Evolutionary conservation across 257 asterid genomes (phyloP).

Genomic region (Ehretia macrophylla): DNA sequence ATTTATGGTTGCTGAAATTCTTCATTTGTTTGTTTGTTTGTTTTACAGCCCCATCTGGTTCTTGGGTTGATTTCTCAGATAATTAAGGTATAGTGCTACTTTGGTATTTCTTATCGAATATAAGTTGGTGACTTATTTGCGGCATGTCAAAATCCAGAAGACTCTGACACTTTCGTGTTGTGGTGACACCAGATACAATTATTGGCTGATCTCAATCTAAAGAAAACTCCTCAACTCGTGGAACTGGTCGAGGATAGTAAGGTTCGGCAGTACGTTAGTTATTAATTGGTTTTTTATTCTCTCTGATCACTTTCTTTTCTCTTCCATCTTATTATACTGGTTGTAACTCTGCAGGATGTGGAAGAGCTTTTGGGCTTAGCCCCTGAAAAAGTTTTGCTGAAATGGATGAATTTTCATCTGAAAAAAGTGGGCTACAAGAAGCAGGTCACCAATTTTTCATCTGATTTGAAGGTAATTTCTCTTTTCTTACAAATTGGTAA

Average conservation of each 20-base stretch:
- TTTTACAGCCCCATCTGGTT: conserved; percentile 82
- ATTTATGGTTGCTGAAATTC: neutral
- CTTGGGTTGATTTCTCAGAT: conserved; percentile 91
- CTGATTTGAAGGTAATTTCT: conserved; percentile 75
- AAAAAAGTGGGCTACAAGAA: conserved; percentile 75
- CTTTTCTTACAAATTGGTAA: too few relatives aligned
- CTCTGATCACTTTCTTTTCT: neutral
- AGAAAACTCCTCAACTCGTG: conserved; percentile 88
- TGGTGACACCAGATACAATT: conserved; percentile 67
- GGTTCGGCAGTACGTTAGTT: conserved; percentile 42
- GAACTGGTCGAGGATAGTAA: conserved; percentile 86
- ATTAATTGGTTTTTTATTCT: conserved; percentile 7
- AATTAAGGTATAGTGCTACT: conserved; percentile 55
- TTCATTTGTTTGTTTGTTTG: conserved; percentile 8
- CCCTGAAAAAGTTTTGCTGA: conserved; percentile 80
- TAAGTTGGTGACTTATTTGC: neutral
- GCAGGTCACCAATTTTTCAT: conserved; percentile 72
- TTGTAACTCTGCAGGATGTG: conserved; percentile 49
- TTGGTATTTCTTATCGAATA: neutral
- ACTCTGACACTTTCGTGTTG: conserved; percentile 8
- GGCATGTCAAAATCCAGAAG: conserved; percentile 1
- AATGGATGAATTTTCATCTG: conserved; percentile 96
- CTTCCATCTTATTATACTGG: neutral
- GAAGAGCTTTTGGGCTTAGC: conserved; percentile 79
- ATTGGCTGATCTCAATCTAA: conserved; percentile 85